A percentile compares a stretch with the other conserved stretches of the same genome.
These are phyloP conservation scores for Kurtzmaniella quercitrusa DNA, from an alignment of 1,139 yeast species.

Conservation along the genomic window DNA sequence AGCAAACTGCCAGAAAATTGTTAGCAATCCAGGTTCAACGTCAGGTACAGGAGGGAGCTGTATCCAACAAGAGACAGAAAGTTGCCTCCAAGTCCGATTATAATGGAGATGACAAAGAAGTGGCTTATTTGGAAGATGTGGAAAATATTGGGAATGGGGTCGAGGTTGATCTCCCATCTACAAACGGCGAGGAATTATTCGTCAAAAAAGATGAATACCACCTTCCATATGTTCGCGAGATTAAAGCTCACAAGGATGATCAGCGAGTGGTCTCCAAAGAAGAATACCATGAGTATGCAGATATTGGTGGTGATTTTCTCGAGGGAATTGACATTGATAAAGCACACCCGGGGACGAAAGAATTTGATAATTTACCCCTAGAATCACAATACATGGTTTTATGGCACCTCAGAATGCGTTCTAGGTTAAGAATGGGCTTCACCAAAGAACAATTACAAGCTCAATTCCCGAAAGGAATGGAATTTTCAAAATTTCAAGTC, in stretches of 20 bases:
- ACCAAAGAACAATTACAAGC: slow-evolving; percentile 78
- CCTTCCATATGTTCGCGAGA: slow-evolving; percentile 58
- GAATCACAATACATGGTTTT: slow-evolving; percentile 86
- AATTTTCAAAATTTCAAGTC: slow-evolving; percentile 89
- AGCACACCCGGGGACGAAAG: slow-evolving; percentile 66
- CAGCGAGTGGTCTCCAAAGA: slow-evolving; percentile 71
- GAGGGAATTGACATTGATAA: slow-evolving; percentile 69
- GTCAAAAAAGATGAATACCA: slow-evolving; percentile 74
- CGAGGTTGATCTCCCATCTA: neutral
- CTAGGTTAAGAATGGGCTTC: slow-evolving; percentile 93
- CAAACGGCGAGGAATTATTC: slow-evolving; percentile 14
- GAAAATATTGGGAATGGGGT: slow-evolving; percentile 39
- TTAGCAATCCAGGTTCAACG: slow-evolving; percentile 77
- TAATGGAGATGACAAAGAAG: slow-evolving; percentile 12
- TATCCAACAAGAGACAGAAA: slow-evolving; percentile 1
- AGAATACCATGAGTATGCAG: slow-evolving; percentile 60
- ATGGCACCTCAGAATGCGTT: slow-evolving; percentile 75
- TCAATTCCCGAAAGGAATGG: slow-evolving; percentile 80
- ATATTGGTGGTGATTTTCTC: slow-evolving; percentile 60
- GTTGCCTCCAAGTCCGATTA: slow-evolving; percentile 6
- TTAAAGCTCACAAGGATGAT: slow-evolving; percentile 46
- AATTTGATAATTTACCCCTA: slow-evolving; percentile 63
- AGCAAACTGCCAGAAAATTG: slow-evolving; percentile 73
- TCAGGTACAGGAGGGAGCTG: slow-evolving; percentile 23
- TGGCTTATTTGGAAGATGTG: slow-evolving; percentile 27